Evolutionary conservation across 23 red algal species (phyloP), one percentile per base, ranked within the genome.

Genomic region (Cyanidiococcus yangmingshanensis): DNA sequence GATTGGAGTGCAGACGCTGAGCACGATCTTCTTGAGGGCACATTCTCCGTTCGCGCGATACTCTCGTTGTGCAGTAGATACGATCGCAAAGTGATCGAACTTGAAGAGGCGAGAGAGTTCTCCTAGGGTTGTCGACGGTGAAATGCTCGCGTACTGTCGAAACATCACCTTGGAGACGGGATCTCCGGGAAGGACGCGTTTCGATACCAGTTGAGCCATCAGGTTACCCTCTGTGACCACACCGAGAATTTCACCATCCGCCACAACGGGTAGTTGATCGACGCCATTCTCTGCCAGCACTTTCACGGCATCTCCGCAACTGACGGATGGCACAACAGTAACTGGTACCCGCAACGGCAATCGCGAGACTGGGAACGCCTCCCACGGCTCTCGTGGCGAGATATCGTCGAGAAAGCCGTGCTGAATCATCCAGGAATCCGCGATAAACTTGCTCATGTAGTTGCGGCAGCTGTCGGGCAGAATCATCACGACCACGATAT

Each of bases 201-300:
- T 83, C 0, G 32, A 38, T 27, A 59, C 54, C 27, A 83, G 51
- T 33, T 83, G 80, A 0, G 80, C 68, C 39, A 83, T 58, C 34
- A 83, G 51, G 18, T 83, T 74, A 39, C 80, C 80, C 75, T 80
- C 77, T 0, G 80, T 83, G 27, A 83, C 63, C 58, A 83, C 75
- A 32, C 80, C 80, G 30, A 75, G 54, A 30, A 83, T 58, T 15
- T 58, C 75, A 30, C 80, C 80, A 3, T 83, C 59, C 36, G 68
- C 80, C 37, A 83, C 68, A 1, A 83, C 80, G 17, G 80, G 80
- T 18, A 83, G 29, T 57, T 83, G 80, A 45, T 83, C 80, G 37
- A 83, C 68, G 0, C 68, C 68, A 34, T 54, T 75, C 36, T 74
- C 54, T 0, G 58, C 54, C 0, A 83, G 59, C 74, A 83, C 51